These are phyloP conservation scores for Neoboletus subvelutipes DNA, from an alignment of 768 basidiomycete species.

Conservation along the genomic window DNA sequence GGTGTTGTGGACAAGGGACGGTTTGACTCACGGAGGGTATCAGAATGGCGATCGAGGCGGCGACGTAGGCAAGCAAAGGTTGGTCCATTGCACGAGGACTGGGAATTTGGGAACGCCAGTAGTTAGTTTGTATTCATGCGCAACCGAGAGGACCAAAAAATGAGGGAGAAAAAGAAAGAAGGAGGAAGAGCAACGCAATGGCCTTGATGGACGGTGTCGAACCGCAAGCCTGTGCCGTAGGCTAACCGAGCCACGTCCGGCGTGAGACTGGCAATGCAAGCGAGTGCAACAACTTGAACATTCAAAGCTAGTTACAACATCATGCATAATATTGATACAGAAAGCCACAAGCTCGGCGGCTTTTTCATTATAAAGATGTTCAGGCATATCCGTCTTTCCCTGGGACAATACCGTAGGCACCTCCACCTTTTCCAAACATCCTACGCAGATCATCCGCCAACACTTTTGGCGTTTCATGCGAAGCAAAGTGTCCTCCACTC, in stretches of 20 bases:
- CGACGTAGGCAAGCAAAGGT: constrained; percentile 20
- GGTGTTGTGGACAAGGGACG: background rate
- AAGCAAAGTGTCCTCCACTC: too few relatives aligned
- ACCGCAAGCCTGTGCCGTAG: background rate
- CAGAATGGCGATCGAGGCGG: constrained; percentile 21
- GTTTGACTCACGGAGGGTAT: constrained; percentile 30
- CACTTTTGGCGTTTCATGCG: too few relatives aligned
- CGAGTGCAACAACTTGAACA: too few relatives aligned
- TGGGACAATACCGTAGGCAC: background rate
- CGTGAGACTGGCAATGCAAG: too few relatives aligned
- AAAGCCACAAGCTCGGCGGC: too few relatives aligned
- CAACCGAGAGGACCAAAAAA: background rate
- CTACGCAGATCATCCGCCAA: too few relatives aligned
- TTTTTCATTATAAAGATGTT: too few relatives aligned
- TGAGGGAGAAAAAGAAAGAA: too few relatives aligned
- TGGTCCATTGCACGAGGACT: constrained; percentile 24
- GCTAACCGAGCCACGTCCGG: background rate
- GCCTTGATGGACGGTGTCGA: background rate
- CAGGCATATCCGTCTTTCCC: background rate
- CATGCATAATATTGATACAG: too few relatives aligned
- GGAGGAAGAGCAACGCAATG: background rate
- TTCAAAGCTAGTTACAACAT: background rate
- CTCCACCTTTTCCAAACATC: too few relatives aligned
- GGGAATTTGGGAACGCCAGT: background rate
- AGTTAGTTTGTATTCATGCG: constrained; percentile 9